Evolutionary conservation across 441 rosid species (phyloP), one percentile per base, ranked within the genome.

Genomic region (Theobroma grandiflorum): DNA sequence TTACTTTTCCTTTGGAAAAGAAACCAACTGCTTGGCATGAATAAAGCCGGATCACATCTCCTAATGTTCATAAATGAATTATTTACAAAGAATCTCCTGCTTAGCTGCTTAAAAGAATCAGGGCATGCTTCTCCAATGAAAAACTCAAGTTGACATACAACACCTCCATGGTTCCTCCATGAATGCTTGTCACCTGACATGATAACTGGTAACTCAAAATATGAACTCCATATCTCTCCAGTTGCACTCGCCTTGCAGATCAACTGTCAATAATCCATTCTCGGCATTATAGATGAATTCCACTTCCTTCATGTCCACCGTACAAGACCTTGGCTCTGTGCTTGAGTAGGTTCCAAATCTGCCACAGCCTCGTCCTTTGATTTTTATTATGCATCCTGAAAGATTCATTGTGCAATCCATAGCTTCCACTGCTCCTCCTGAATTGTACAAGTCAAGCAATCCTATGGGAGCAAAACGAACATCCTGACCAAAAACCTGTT

Each of bases 351-450:
- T 87, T 74, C 92, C 96, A 72, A 90, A 84, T 75, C 89, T 71
- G 67, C 95, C 94, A 69, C 83, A 80, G 12, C 94, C 95, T 86
- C 85, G 79, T 1, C 73, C 85, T 80, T 79, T 80, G 43, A 88
- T 74, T 33, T 26, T 84, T 8, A 91, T 79, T 49, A 7, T 68
- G 81, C 68, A 83, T 31, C 62, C 81, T 55, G 86, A 65, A 26
- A n/a, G 35, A 50, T 83, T 78, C 16, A 71, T 55, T 40, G 37
- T 61, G 79, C 78, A 82, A 35, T 74, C 82, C 31, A 93, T 35
- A 59, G 85, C 84, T 83, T 87, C 90, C 26, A 91, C 80, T 38
- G 91, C 92, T 83, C 97, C 97, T 53, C 94, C 95, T 0, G 97
- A 89, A 71, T 93, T 91, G 80, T 85, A 90, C 97, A 91, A 90